Conservation (phyloP, 257 asterid species). For the Solanum infundibuliforme region DNA sequence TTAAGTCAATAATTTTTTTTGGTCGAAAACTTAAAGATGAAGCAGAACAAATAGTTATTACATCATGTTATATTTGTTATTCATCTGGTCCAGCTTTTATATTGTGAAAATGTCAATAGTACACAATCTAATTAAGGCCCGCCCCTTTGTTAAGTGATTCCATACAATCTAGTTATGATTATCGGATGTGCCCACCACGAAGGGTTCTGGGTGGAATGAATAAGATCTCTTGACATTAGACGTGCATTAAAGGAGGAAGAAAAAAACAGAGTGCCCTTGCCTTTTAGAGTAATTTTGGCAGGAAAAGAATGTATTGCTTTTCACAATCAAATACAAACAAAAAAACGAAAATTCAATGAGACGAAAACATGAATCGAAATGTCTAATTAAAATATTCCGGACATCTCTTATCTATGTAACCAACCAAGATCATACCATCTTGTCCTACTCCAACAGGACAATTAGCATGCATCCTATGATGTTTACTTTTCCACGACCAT, state of each 20-base stretch:
- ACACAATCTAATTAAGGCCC: not conserved
- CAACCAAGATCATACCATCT: slow-evolving; percentile 53
- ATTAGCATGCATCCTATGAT: slow-evolving; percentile 63
- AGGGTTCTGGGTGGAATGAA: not conserved
- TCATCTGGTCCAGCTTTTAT: not conserved
- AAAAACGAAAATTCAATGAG: not conserved
- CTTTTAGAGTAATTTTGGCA: not conserved
- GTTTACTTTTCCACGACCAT: slow-evolving; percentile 67
- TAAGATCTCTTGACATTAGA: not conserved
- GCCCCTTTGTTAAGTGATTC: not conserved
- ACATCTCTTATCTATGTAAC: slow-evolving; percentile 44
- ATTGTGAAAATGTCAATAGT: not conserved
- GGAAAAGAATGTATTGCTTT: not conserved
- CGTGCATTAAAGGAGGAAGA: not conserved
- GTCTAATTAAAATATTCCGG: slow-evolving; percentile 58
- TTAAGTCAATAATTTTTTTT: not conserved
- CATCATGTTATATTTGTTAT: not conserved
- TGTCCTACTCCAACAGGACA: slow-evolving; percentile 74
- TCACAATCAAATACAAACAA: not conserved
- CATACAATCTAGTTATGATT: not conserved
- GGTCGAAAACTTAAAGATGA: not conserved
- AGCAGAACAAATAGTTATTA: not conserved
- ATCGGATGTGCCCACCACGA: not conserved
- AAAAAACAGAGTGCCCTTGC: not conserved
- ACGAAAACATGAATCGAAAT: not conserved